A percentile compares a stretch with the other conserved stretches of the same genome.
These are phyloP conservation scores for Microbotryomycetes sp. DNA, from an alignment of 1,284 basidiomycete genomes.

Conservation along the genomic window DNA sequence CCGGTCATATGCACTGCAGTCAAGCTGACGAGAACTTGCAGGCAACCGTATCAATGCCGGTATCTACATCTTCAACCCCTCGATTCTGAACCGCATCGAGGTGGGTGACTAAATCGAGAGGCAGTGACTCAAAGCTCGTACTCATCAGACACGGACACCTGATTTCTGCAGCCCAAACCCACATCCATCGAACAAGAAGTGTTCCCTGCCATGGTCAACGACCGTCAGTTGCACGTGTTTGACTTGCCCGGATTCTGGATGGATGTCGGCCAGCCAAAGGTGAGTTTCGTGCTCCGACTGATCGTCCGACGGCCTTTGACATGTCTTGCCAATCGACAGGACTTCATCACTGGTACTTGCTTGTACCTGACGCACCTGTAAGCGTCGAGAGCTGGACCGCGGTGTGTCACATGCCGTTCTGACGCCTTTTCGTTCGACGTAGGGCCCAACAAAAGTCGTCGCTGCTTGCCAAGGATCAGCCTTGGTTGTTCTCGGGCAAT, in stretches of 20 bases:
- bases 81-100: constrained; percentile 48
- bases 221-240: constrained; percentile 48
- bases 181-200: constrained; percentile 51
- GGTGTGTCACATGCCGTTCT: no score
- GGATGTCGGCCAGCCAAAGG: constrained; percentile 51
- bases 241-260: constrained; percentile 51
- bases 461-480: constrained; percentile 45
- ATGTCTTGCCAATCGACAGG: not conserved
- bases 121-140: no score
- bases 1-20: not conserved
- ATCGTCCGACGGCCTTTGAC: not conserved
- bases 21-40: no score
- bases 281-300: not conserved
- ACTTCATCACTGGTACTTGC: constrained; percentile 45
- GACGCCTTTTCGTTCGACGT: no score
- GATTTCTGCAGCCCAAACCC: constrained; percentile 41
- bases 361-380: constrained; percentile 48
- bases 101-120: no score
- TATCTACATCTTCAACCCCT: constrained; percentile 53
- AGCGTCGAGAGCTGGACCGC: not conserved
- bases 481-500: constrained; percentile 27
- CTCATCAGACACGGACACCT: no score
- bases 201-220: constrained; percentile 48
- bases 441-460: constrained; percentile 42
- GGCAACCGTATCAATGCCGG: constrained; percentile 51